These are phyloP conservation scores for Citeromyces nyonsensis DNA, from an alignment of 805 yeast species.

Conservation along the genomic window DNA sequence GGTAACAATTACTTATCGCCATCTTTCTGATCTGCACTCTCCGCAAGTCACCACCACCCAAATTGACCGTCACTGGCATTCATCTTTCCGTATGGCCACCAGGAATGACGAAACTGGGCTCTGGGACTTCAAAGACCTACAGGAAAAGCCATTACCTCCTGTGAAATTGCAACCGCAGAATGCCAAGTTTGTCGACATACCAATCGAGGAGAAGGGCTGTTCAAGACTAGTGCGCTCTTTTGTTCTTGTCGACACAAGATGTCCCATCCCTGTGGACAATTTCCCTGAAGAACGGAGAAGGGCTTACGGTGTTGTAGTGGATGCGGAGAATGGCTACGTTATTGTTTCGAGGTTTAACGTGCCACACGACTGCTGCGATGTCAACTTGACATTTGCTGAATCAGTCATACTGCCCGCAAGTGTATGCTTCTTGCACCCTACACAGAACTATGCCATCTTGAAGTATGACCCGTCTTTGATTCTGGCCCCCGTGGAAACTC, in stretches of 20 bases:
- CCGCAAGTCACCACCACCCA: slow-evolving; percentile 50
- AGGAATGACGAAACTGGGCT: slow-evolving; percentile 41
- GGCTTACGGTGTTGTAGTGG: slow-evolving; percentile 70
- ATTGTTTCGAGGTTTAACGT: slow-evolving; percentile 64
- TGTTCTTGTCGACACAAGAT: slow-evolving; percentile 49
- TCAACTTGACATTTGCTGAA: slow-evolving; percentile 71
- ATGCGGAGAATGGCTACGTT: slow-evolving; percentile 67
- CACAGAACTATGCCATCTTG: slow-evolving; percentile 71
- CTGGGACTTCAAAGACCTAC: slow-evolving; percentile 37
- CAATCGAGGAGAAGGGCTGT: slow-evolving; percentile 38
- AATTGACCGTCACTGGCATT: slow-evolving; percentile 78
- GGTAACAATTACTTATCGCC: slow-evolving; percentile 59
- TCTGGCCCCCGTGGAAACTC: slow-evolving; percentile 55
- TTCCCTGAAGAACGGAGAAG: slow-evolving; percentile 43
- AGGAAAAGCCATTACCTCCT: slow-evolving; percentile 49
- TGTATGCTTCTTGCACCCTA: slow-evolving; percentile 76
- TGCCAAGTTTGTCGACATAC: slow-evolving; percentile 60
- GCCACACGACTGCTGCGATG: slow-evolving; percentile 73
- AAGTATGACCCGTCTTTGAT: slow-evolving; percentile 70
- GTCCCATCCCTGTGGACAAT: slow-evolving; percentile 68
- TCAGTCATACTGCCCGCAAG: slow-evolving; percentile 68
- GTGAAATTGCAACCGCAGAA: slow-evolving; percentile 32
- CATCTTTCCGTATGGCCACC: slow-evolving; percentile 51
- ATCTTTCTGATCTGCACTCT: slow-evolving; percentile 68
- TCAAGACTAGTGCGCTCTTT: slow-evolving; percentile 48